Base-by-base conservation (phyloP, 192 early-diverging fungal species). In the Coemansia sp. region DNA sequence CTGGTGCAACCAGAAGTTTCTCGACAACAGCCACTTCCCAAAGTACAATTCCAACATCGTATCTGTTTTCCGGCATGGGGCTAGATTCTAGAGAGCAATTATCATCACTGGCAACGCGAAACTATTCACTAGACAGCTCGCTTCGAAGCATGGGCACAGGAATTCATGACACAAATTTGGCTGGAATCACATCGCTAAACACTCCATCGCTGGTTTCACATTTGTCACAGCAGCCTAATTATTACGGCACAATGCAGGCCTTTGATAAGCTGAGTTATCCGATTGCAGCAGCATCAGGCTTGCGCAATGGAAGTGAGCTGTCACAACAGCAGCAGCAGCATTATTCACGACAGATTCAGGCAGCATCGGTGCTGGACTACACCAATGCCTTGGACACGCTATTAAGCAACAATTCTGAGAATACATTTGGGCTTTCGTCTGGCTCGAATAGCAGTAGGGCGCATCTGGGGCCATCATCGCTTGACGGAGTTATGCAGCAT, bases 211-310 rank as follows among this genome's bases (percentile, higher is more conserved):
- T 75, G 6, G 47, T 59, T 23, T 49, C 65, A 1, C 31, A 55
- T 5, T 53, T 76, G 39, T 36, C 66, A 3, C 65, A 59, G 20
- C 52, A 41, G 36, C 26, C 66, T 15, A 21, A 58, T 15, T 76
- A 76, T 35, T 76, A 69, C 39, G 56, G 42, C 47, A 45, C 72
- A 11, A 45, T 76, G 16, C 72, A 76, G 26, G 57, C 72, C 9
- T 58, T 76, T 3, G 52, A 61, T n/a, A 67, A 55, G 10, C 43
- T 76, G 28, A 47, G 59, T 12, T 76, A 69, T 33, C 46, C 71
- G 20, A 30, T 57, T 0, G 19, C 41, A 10, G 26, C 62, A 2
- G 20, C 43, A 35, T 35, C 33, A 14, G 21, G 44, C 16, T 28
- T 45, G 1, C 28, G 42, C 19, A 45, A 53, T 4, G 57, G 43